Evolutionary conservation across 2,329 filamentous ascomycete genomes (phyloP), one percentile per base, ranked within the genome.

Genomic region (Hymenoscyphus infarciens): DNA sequence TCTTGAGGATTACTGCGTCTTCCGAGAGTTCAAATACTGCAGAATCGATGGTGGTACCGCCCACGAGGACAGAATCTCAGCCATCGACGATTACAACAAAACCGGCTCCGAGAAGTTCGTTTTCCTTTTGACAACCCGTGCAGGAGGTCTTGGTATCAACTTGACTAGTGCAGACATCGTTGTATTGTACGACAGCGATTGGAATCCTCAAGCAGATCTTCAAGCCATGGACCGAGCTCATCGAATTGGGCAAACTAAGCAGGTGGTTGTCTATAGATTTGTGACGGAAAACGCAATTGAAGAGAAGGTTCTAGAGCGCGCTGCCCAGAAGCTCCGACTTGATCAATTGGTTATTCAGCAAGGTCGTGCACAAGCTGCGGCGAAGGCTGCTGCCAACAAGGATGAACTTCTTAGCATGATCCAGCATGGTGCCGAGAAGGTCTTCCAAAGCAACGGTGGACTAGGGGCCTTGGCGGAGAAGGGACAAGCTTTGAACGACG

Each of bases 171-270:
- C 95, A 61, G 95, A 99, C 71, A 97, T 98, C 72, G 95, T 99
- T 63, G 86, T 99, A 33, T 85, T 99, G 6, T 99, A 95, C 73
- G 95, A 99, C 76, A 97, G 93, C 71, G 95, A 99, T 75, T 99
- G 95, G 95, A 98, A 97, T 73, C 95, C 95, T 10, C 95, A 99
- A 77, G 95, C 95, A 19, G 95, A 99, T 86, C 79, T 99, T 64
- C 95, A 99, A 77, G 95, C 95, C 62, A 99, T 99, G 95, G 95
- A 99, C 73, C 91, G 95, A 74, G 95, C 95, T 59, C 95, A 99
- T 79, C 92, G 95, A 79, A 99, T 99, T 70, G 95, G 95, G 45
- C 95, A 99, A 78, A 99, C 92, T 5, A 99, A 99, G 78, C 95
- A 99, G 75, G 95, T 99, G 11, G 85, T 93, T 53, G 95, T 99